Conservation (phyloP, 495 filamentous ascomycete genomes). For the Neurospora tetraspora region DNA sequence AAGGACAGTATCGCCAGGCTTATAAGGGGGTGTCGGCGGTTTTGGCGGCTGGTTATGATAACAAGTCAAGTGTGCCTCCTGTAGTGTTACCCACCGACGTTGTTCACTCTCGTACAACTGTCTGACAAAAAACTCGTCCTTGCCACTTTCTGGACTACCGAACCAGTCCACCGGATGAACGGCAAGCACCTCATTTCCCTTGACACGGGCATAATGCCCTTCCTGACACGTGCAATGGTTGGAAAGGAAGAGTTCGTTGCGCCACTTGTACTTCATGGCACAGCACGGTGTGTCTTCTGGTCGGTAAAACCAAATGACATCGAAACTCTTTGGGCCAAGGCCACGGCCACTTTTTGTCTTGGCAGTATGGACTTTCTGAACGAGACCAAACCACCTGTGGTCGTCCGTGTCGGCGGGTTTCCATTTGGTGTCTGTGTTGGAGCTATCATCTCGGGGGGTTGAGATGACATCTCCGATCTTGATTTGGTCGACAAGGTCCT, state of each 20-base stretch:
- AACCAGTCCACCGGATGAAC: constrained; percentile 49
- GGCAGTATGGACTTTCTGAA: constrained; percentile 41
- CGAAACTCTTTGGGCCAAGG: constrained; percentile 29
- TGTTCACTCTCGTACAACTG: constrained; percentile 50
- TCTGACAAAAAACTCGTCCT: constrained; percentile 50
- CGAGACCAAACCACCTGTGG: constrained; percentile 54
- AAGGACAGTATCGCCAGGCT: constrained; percentile 48
- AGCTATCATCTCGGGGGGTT: constrained; percentile 26
- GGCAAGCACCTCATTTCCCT: constrained; percentile 39
- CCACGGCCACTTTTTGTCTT: constrained; percentile 3
- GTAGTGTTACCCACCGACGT: constrained; percentile 41
- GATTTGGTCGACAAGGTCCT: constrained; percentile 12
- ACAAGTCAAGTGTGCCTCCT: constrained; percentile 35
- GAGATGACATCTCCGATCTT: constrained; percentile 32
- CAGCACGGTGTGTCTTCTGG: constrained; percentile 56
- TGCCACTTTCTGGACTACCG: constrained; percentile 29
- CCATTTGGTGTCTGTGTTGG: constrained; percentile 44
- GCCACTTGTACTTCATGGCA: constrained; percentile 52
- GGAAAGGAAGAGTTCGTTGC: constrained; percentile 65
- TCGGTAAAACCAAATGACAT: constrained; percentile 63
- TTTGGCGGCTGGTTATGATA: constrained; percentile 12
- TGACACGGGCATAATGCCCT: constrained; percentile 27
- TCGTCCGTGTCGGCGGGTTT: constrained; percentile 33
- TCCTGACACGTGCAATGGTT: constrained; percentile 62
- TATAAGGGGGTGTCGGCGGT: constrained; percentile 14